Base-by-base conservation (phyloP, 805 yeast genomes). In the Wickerhamomyces bisporus region DNA sequence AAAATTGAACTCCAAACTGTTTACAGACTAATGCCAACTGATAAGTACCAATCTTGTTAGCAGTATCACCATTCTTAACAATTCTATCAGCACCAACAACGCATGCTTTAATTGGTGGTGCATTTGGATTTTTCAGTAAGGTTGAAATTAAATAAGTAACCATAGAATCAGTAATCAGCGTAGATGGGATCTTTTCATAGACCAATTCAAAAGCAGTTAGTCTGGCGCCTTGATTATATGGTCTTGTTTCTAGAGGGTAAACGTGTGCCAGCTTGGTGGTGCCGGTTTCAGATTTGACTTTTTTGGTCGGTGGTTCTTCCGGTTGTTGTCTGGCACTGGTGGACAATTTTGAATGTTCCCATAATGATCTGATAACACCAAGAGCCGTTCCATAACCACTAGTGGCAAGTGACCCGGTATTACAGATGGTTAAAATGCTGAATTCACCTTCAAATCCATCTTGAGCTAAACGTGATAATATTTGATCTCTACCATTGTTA, bases 361-460 rank as follows among this genome's bases (percentile, higher is more conserved):
- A 74, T 44, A 85, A 66, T 0, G 95, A 77, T 48, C 98, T 75
- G 28, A 91, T 78, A 18, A 93, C 86, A 12, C 98, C 98, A 23
- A 91, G 69, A 0, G 98, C 98, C 5, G 98, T 91, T 23, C 98
- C 98, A 57, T 88, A 91, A 2, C 98, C 98, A 4, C 98, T 86
- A 2, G 98, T 91, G 1, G 98, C 98, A 42, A 91, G 68, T 0
- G 97, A 86, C 0, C 98, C 98, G 1, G 98, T 91, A 62, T 91
- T 91, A 62, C 98, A 91, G 40, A 93, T 86, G 1, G 98, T 91
- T 56, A 93, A 63, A 4, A 87, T 89, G 1, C 94, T 76, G 55
- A 88, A 80, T 5, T 81, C 81, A 11, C 83, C 86, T 15, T 60
- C 55, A 50, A 75, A 79, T 5, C 67, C 62, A 44, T 79, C 75